Evolutionary conservation across 2,329 filamentous ascomycete species (phyloP), one percentile per base, ranked within the genome.

Genomic region (Monosporascus cannonballus): DNA sequence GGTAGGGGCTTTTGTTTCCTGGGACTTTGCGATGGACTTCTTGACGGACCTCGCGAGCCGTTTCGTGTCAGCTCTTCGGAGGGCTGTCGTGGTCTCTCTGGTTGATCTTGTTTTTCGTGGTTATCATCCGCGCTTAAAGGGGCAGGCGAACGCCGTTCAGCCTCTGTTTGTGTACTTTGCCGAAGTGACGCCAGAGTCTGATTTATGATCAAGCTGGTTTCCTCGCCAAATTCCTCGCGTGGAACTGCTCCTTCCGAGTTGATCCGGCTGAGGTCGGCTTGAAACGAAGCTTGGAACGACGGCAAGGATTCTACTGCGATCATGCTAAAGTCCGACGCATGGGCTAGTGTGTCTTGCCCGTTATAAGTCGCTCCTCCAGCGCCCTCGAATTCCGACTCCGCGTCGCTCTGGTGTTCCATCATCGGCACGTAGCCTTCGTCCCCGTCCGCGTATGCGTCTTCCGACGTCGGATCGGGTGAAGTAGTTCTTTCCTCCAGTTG

Each of bases 131-230:
- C 55, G 54, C 58, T 49, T 56, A 54, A 51, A 37, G 46, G 42
- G n/a, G 49, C 34, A 18, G 49, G 50, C 6, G 54, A 54, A 36
- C 50, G 51, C 6, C 36, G 47, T 48, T 57, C 54, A 34, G 51
- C 47, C 42, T 63, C 59, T 15, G 59, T 63, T 30, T 63, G 57
- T 59, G 62, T 56, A 53, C 66, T 61, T 67, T 56, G 73, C 39
- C 78, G 71, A 37, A 82, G 60, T 3, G 76, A 75, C 57, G 80
- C 77, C 7, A 84, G 63, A 0, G 78, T 79, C 37, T 74, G 75
- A 59, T 78, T 81, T 51, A 83, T 80, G 47, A 84, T 81, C 41
- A 77, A 63, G 51, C 75, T 81, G 0, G 80, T 83, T 34, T 76
- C 75, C 18, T 83, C 79, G 4, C 79, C 81, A 56, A 81, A 71